These are phyloP conservation scores for Stachybotrys elegans DNA, from an alignment of 2,329 filamentous ascomycete species.

Conservation along the genomic window DNA sequence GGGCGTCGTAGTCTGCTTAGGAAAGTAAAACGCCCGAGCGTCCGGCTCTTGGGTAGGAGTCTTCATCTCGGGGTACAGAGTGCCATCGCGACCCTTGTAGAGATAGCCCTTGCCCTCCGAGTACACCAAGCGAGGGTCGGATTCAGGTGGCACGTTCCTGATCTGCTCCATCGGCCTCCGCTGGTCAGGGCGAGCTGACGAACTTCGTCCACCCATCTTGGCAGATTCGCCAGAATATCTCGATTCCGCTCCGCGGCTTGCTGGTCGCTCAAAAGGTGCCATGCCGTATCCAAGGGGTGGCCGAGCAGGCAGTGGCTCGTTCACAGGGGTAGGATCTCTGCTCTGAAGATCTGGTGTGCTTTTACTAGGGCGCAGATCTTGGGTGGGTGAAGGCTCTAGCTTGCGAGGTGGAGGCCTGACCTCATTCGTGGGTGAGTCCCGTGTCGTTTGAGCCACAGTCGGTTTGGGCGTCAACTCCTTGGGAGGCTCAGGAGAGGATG, in stretches of 20 bases:
- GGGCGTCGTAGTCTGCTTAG: constrained; percentile 21
- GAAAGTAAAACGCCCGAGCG: constrained; percentile 31
- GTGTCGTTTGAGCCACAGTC: constrained; percentile 5
- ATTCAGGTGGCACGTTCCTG: constrained; percentile 16
- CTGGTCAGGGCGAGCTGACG: constrained; percentile 20
- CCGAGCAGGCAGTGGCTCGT: constrained; percentile 16
- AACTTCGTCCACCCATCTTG: constrained; percentile 26
- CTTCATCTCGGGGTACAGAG: constrained; percentile 36
- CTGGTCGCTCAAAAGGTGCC: constrained; percentile 11
- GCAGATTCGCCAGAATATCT: constrained; percentile 14
- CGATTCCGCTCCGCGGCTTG: constrained; percentile 13
- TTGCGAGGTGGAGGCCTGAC: constrained; percentile 19
- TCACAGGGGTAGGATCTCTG: constrained; percentile 11
- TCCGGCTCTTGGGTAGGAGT: constrained; percentile 26
- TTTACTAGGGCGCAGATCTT: constrained; percentile 16
- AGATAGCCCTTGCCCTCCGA: constrained; percentile 28
- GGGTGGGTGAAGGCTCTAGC: constrained; percentile 15
- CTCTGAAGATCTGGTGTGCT: constrained; percentile 15
- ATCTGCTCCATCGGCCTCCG: constrained; percentile 13
- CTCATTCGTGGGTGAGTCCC: constrained; percentile 11
- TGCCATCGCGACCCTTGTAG: constrained; percentile 32
- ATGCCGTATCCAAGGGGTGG: constrained; percentile 6
- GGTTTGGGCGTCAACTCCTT: constrained; percentile 8
- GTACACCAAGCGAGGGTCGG: constrained; percentile 24
- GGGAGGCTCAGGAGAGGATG: constrained; percentile 35